These are phyloP conservation scores for Seminavis robusta DNA, from an alignment of 108 stramenopile genomes.

Conservation along the genomic window DNA sequence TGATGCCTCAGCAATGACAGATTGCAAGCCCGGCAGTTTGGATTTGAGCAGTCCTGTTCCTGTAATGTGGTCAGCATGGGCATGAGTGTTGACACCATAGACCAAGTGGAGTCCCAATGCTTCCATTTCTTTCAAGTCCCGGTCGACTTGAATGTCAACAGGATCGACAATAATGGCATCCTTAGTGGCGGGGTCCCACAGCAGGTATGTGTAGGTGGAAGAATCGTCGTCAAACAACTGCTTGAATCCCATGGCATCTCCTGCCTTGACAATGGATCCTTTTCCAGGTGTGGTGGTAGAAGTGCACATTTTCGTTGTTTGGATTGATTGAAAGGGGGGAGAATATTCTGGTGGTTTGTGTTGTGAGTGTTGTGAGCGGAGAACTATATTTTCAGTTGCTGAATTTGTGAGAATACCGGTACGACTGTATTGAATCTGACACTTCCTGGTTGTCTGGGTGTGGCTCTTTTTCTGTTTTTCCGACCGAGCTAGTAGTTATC, in stretches of 20 bases:
- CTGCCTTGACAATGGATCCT: too few relatives aligned
- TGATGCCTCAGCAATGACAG: slow-evolving; percentile 69
- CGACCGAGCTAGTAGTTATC: too few relatives aligned
- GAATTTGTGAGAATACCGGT: too few relatives aligned
- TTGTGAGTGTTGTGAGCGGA: too few relatives aligned
- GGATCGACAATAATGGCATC: slow-evolving; percentile 92
- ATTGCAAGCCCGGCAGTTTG: slow-evolving; percentile 51
- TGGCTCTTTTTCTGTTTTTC: too few relatives aligned
- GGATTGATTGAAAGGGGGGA: too few relatives aligned
- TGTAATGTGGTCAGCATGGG: slow-evolving; percentile 89
- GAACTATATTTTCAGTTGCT: too few relatives aligned
- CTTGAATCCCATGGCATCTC: slow-evolving; percentile 59
- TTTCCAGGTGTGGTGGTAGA: too few relatives aligned
- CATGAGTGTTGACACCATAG: slow-evolving; percentile 59
- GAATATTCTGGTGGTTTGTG: too few relatives aligned
- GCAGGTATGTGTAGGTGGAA: slow-evolving; percentile 84
- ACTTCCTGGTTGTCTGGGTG: too few relatives aligned
- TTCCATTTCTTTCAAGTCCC: slow-evolving; percentile 64
- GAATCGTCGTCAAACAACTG: slow-evolving; percentile 90
- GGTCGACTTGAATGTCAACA: slow-evolving; percentile 76
- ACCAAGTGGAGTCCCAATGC: slow-evolving; percentile 67
- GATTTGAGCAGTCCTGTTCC: slow-evolving; percentile 75
- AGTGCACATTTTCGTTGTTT: too few relatives aligned
- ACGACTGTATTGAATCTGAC: too few relatives aligned
- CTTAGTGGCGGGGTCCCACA: slow-evolving; percentile 74